Evolutionary conservation across 2,329 filamentous ascomycete genomes (phyloP).

Genomic region (Pseudogymnoascus verrucosus): DNA sequence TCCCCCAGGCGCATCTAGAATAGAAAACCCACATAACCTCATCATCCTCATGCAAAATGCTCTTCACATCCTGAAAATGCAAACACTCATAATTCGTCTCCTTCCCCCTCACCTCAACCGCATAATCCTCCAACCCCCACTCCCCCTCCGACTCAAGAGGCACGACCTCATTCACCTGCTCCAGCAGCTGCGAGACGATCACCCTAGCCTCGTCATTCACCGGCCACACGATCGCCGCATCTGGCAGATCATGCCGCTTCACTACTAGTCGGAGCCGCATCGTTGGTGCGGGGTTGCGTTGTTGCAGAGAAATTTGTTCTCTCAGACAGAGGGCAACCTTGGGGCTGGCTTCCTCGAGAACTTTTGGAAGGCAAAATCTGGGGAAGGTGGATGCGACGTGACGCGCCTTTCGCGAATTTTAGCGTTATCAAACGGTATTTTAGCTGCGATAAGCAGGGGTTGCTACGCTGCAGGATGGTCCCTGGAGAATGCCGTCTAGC

Average conservation of each 20-base stretch:
- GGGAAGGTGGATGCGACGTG: neutral
- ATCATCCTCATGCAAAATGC: constrained; percentile 73
- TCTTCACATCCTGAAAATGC: constrained; percentile 68
- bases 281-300: neutral
- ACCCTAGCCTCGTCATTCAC: constrained; percentile 48
- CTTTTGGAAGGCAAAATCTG: constrained; percentile 4
- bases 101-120: constrained; percentile 58
- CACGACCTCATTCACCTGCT: constrained; percentile 69
- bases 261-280: constrained; percentile 71
- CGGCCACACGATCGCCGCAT: constrained; percentile 64
- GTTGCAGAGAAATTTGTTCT: neutral
- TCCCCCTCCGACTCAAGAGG: constrained; percentile 66
- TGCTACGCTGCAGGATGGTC: neutral
- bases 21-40: constrained; percentile 61
- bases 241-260: constrained; percentile 64
- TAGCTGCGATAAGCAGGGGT: constrained; percentile 6
- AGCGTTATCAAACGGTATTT: neutral
- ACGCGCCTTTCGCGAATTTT: constrained; percentile 4
- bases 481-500: neutral
- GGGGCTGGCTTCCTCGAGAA: neutral
- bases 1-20: neutral
- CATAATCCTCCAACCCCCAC: constrained; percentile 88
- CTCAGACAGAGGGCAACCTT: neutral
- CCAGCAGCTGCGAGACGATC: constrained; percentile 69
- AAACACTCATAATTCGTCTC: constrained; percentile 73